Percentiles rank a stretch among this genome's conserved stretches.
phyloP scores from a whole-genome alignment of 768 basidiomycete genomes.

The Termitomyces sp. region DNA sequence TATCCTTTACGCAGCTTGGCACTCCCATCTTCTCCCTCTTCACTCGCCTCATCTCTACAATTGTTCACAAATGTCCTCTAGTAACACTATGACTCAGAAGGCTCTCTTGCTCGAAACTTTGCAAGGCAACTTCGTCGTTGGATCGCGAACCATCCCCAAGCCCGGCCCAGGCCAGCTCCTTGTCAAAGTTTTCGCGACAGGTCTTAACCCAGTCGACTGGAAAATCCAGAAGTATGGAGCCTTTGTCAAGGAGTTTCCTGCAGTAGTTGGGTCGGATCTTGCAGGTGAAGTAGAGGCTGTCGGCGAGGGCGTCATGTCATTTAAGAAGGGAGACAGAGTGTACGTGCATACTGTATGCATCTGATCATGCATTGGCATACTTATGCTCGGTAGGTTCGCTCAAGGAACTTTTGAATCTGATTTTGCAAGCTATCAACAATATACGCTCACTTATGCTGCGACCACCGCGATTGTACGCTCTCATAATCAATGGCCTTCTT shows the following conservation, averaged over 20 bases:
- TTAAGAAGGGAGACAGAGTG: slow-evolving; percentile 52
- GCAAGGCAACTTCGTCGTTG: slow-evolving; percentile 16
- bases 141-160: slow-evolving; percentile 9
- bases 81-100: slow-evolving; percentile 15
- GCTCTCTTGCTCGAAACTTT: slow-evolving; percentile 18
- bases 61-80: slow-evolving; percentile 9
- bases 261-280: slow-evolving; percentile 42
- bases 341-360: slow-evolving; percentile 29
- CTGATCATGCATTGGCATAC: background rate
- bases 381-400: slow-evolving; percentile 25
- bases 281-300: slow-evolving; percentile 48
- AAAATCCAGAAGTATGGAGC: slow-evolving; percentile 38
- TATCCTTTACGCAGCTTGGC: background rate
- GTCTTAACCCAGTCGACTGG: slow-evolving; percentile 49
- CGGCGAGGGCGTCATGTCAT: slow-evolving; percentile 45
- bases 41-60: background rate
- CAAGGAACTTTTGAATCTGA: slow-evolving; percentile 34
- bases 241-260: slow-evolving; percentile 37
- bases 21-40: background rate
- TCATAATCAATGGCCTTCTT: background rate
- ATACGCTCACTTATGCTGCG: slow-evolving; percentile 33
- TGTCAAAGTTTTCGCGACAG: slow-evolving; percentile 32
- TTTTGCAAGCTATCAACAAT: slow-evolving; percentile 39
- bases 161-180: slow-evolving; percentile 37
- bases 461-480: slow-evolving; percentile 33